Evolutionary conservation across 805 yeast genomes (phyloP).

Genomic region (Yamadazyma phyllophila): DNA sequence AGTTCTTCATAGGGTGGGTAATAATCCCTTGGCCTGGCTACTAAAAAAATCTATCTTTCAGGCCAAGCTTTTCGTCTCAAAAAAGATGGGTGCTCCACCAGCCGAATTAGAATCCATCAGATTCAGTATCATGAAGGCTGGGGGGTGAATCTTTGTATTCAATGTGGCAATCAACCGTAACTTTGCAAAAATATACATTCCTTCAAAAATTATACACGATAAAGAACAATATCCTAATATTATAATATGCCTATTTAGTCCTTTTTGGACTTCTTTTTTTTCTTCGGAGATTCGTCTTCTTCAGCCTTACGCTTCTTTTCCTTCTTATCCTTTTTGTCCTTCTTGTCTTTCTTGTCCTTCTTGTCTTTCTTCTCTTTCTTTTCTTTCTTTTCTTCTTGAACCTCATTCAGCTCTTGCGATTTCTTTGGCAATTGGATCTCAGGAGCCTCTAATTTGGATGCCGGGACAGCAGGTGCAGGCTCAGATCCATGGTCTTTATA

Average conservation of each 20-base stretch:
- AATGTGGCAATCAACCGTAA: too few relatives aligned
- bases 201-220: conserved; percentile 9
- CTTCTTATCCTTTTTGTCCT: conserved; percentile 48
- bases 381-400: conserved; percentile 20
- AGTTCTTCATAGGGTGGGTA: background rate
- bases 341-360: conserved; percentile 44
- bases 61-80: background rate
- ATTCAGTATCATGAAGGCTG: conserved; percentile 1
- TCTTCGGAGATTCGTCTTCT: conserved; percentile 48
- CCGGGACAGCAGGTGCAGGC: conserved; percentile 59
- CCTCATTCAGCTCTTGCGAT: conserved; percentile 46
- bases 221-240: conserved; percentile 1
- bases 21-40: background rate
- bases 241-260: conserved; percentile 12
- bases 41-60: background rate
- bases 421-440: conserved; percentile 48
- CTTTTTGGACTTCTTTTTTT: conserved; percentile 46
- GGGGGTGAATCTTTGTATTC: background rate
- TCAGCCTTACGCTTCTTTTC: conserved; percentile 38
- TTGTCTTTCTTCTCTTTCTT: conserved; percentile 25
- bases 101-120: conserved; percentile 2
- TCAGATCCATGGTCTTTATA: conserved; percentile 70
- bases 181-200: background rate
- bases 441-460: conserved; percentile 47
- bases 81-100: background rate